Evolutionary conservation across 306 rosid genomes (phyloP).

Genomic region (Citrullus mucosospermus): DNA sequence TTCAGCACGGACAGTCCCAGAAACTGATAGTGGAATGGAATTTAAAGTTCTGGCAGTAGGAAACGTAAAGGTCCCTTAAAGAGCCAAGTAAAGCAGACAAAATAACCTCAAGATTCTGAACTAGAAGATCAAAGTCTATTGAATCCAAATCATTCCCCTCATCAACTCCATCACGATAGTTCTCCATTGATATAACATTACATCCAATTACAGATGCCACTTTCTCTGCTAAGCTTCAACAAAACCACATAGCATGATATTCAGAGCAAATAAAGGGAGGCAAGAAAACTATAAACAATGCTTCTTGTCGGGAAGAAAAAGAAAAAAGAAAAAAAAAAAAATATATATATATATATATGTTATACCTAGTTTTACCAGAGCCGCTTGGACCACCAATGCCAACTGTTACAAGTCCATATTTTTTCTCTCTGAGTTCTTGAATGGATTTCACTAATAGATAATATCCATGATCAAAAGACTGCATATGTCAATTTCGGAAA

Average conservation of each 20-base stretch:
- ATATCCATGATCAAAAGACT: conserved; percentile 97
- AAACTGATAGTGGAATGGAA: neutral
- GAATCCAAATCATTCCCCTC: conserved; percentile 74
- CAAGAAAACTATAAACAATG: conserved; percentile 6
- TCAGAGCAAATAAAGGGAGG: conserved; percentile 14
- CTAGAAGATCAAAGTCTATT: conserved; percentile 63
- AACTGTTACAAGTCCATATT: conserved; percentile 75
- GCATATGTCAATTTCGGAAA: conserved; percentile 26
- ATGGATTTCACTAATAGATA: conserved; percentile 87
- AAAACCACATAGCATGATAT: conserved; percentile 20
- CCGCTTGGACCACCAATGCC: conserved; percentile 99
- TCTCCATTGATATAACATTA: conserved; percentile 88
- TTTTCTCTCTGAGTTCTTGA: conserved; percentile 93
- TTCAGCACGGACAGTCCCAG: neutral
- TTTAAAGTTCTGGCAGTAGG: neutral
- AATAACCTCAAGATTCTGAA: conserved; percentile 88
- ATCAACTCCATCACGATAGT: conserved; percentile 73
- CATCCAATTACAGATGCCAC: conserved; percentile 97
- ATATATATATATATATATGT: neutral
- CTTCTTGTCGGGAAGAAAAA: neutral
- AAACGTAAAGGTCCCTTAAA: neutral
- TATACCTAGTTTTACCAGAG: conserved; percentile 90
- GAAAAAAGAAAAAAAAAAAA: neutral
- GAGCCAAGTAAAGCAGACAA: conserved; percentile 22
- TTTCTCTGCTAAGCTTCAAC: conserved; percentile 96